Evolutionary conservation across 2,329 filamentous ascomycete species (phyloP), one percentile per base, ranked within the genome.

Genomic region (Magnaporthiopsis rhizophila): DNA sequence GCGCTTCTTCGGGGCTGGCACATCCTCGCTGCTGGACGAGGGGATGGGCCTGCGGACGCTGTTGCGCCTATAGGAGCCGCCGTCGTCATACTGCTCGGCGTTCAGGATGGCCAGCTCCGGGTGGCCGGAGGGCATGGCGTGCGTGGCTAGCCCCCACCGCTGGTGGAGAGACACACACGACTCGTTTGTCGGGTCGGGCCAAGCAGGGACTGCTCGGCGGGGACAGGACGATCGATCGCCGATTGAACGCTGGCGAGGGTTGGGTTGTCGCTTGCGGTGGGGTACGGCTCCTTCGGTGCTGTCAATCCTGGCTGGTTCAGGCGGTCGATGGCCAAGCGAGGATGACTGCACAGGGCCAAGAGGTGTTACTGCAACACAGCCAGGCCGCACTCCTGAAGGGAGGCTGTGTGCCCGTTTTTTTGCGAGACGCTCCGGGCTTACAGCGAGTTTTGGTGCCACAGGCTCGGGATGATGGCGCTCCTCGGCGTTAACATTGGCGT

Each of bases 1-100:
- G 57, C 59, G 65, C 63, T 68, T 68, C 60, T 64, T 62, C 2
- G 65, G 66, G 34, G 65, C 65, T 2, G 67, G 62, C 28, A 71
- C 65, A 21, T 73, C 72, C 66, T 58, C 36, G 38, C 58, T 38
- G 62, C 24, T 50, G 21, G 61, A 15, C 12, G 56, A 21, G 58
- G 11, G 15, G 58, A 4, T 13, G 36, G 11, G 36, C 62, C 30
- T n/a, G 56, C 26, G 30, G 26, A 36, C 28, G 50, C 62, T 12
- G 38, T 63, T 8, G 34, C 18, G 26, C 12, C 64, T 58, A 18
- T 64, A 30, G 6, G 34, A 67, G 2, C 69, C 68, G 36, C 75
- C 75, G 65, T 77, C 75, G 67, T 79, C 72, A 66, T 80, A 82
- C 53, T 75, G 73, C 70, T 82, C 80, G 58, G 79, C 80, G 69